Percentiles rank a stretch among this genome's conserved stretches.
Conservation (phyloP, 257 asterid species). For the Avicennia marina region DNA sequence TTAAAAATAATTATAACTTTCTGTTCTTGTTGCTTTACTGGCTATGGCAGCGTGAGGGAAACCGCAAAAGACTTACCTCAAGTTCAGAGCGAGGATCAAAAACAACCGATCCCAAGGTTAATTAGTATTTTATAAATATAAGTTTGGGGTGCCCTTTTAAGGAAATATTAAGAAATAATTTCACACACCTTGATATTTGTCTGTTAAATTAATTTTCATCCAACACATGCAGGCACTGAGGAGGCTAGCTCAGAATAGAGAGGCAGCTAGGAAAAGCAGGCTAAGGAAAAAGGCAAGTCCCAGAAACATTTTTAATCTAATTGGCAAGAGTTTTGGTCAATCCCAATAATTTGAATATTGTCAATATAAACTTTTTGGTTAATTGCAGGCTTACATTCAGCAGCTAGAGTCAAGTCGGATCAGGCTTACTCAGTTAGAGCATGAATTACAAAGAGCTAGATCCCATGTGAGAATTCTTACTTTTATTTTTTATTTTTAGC, state of each 20-base stretch:
- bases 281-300: conserved; percentile 79
- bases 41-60: conserved; percentile 73
- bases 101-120: conserved; percentile 87
- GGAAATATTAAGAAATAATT: too few relatives aligned
- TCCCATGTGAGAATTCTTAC: conserved; percentile 50
- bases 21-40: conserved; percentile 9
- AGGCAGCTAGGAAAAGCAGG: conserved; percentile 95
- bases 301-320: too few relatives aligned
- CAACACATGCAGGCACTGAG: conserved; percentile 47
- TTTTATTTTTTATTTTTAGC: not conserved
- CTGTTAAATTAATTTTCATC: not conserved
- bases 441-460: conserved; percentile 69
- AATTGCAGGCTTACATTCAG: conserved; percentile 83
- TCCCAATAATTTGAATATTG: too few relatives aligned
- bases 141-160: too few relatives aligned
- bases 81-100: conserved; percentile 64
- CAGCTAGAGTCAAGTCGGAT: conserved; percentile 84
- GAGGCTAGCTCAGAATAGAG: conserved; percentile 95
- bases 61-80: conserved; percentile 55
- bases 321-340: too few relatives aligned
- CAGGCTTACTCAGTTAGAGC: conserved; percentile 78
- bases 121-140: not conserved
- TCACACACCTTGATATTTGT: not conserved
- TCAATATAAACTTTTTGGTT: too few relatives aligned
- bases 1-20: too few relatives aligned